Percentiles rank a stretch among this genome's conserved stretches.
These are phyloP conservation scores for Kwoniella shivajii DNA, from an alignment of 1,284 basidiomycete species.

Conservation along the genomic window DNA sequence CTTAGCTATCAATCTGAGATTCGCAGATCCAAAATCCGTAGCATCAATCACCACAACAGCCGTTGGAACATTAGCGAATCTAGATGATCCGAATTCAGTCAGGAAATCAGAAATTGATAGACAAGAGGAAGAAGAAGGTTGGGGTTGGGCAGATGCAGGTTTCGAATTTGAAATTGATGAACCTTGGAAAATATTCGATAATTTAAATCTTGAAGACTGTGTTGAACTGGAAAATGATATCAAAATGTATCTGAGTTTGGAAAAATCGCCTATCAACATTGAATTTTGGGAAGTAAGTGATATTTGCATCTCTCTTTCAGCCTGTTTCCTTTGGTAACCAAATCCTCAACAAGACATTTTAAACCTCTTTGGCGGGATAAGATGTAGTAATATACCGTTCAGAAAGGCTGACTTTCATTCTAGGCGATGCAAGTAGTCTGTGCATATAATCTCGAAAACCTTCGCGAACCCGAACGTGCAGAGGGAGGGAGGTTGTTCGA, in stretches of 20 bases:
- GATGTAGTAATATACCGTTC: neutral
- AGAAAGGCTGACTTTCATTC: neutral
- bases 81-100: no score
- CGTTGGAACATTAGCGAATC: conserved; percentile 41
- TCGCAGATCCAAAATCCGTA: conserved; percentile 63
- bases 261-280: conserved; percentile 79
- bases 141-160: conserved; percentile 72
- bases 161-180: conserved; percentile 98
- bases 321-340: no score
- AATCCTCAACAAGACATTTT: no score
- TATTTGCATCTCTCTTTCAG: no score
- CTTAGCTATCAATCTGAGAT: conserved; percentile 87
- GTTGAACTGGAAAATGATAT: conserved; percentile 95
- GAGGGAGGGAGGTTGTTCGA: conserved; percentile 47
- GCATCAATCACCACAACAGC: conserved; percentile 48
- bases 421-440: conserved; percentile 97
- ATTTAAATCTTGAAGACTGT: conserved; percentile 80
- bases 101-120: conserved; percentile 43
- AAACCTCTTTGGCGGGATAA: no score
- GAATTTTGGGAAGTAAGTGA: conserved; percentile 92
- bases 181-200: conserved; percentile 95
- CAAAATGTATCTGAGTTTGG: conserved; percentile 83
- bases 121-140: conserved; percentile 68
- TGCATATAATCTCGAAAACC: conserved; percentile 82
- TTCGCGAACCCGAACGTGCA: conserved; percentile 58